phyloP scores from a whole-genome alignment of 2,329 filamentous ascomycete genomes.

The Fusarium devonianum region DNA sequence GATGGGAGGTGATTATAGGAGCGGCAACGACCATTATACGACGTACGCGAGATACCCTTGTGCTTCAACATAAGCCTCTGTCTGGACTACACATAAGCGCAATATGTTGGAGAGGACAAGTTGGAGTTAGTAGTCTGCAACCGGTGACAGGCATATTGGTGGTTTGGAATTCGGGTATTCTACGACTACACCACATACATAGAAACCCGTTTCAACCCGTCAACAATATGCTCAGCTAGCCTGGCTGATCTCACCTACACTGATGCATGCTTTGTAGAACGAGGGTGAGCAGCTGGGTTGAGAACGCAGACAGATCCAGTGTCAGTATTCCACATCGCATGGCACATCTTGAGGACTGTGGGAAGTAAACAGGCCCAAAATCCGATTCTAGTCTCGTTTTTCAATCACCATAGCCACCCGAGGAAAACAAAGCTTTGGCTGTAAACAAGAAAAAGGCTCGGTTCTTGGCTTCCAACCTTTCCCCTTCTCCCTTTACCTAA shows the following conservation, averaged over 20 bases:
- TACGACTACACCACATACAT: background rate
- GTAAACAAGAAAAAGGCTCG: constrained; percentile 12
- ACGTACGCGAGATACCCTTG: background rate
- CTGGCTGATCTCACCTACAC: background rate
- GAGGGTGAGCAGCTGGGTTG: too few relatives aligned
- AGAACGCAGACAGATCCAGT: constrained; percentile 8
- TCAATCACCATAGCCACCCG: constrained; percentile 6
- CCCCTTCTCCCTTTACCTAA: constrained; percentile 4
- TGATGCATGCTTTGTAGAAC: constrained; percentile 12
- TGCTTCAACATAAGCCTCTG: too few relatives aligned
- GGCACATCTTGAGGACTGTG: constrained; percentile 24
- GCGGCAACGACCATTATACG: background rate
- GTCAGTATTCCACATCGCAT: constrained; percentile 24
- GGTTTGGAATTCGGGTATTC: too few relatives aligned
- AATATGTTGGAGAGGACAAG: too few relatives aligned
- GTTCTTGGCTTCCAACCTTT: constrained; percentile 15
- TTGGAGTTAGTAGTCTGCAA: too few relatives aligned
- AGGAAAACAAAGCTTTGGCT: constrained; percentile 13
- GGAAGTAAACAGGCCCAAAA: constrained; percentile 3
- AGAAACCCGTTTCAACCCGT: background rate
- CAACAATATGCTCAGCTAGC: constrained; percentile 7
- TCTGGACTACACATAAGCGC: too few relatives aligned
- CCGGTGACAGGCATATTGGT: too few relatives aligned
- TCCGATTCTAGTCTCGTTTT: constrained; percentile 17
- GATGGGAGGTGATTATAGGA: background rate